Evolutionary conservation across 2,329 filamentous ascomycete genomes (phyloP), one percentile per base, ranked within the genome.

Genomic region (Lasiodiplodia hormozganensis): DNA sequence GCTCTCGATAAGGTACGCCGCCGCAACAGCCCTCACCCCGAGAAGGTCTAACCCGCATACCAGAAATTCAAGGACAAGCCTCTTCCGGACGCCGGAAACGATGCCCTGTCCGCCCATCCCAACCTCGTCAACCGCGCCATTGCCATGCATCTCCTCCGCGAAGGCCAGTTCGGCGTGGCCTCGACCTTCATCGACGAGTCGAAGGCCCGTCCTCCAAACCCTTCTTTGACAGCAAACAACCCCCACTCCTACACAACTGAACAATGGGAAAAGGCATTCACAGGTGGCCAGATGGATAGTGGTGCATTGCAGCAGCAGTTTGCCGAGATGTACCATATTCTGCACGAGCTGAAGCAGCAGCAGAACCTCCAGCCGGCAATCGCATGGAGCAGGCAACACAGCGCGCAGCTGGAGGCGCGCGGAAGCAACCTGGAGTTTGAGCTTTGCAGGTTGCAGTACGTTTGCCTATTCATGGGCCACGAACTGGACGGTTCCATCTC

Each of bases 361-460:
- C 87, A 86, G 62, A 92, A 97, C 73, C 86, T 98, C 1, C 79
- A 87, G 0, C 93, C 94, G 0, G 96, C 96, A 1, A 98, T 99
- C 28, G 82, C 87, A 67, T 99, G 96, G 96, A 93, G 96, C 0
- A 85, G 89, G 47, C 77, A 85, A 31, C 91, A 97, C 74, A 90
- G 89, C 69, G 79, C 81, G 5, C 84, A 89, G 31, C 85, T 99
- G 2, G 93, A 97, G 75, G 86, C 87, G 4, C 88, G 93, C 58
- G 95, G 94, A 3, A 97, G 93, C 75, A 97, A 97, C 73, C 87
- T 99, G 2, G 95, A 98, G 77, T 99, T 98, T 71, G 95, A 99
- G 76, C 88, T 99, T 2, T 93, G 90, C 81, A 92, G 93, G 72
- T 85, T 98, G 21, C 93, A 97, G 73, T 99, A 92, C 74, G 87